Percentiles rank a stretch among this genome's conserved stretches.
Conservation (phyloP, 768 basidiomycete species). For the Cyclocybe aegerita region DNA sequence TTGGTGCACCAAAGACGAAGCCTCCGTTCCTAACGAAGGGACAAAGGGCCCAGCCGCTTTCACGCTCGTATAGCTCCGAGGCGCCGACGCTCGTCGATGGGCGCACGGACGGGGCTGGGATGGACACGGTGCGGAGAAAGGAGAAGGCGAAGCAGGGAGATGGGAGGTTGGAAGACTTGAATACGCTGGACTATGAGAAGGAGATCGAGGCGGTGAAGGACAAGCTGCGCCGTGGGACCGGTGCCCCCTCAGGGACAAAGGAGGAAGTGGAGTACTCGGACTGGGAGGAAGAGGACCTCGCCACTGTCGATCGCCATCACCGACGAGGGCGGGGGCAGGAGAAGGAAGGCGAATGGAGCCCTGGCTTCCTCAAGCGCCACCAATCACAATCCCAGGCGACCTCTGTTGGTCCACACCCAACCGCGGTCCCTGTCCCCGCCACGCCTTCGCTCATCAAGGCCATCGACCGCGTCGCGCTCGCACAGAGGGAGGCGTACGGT, state of each 20-base stretch:
- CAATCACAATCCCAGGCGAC: background rate
- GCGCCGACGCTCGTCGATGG: slow-evolving; percentile 29
- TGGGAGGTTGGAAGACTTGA: slow-evolving; percentile 1
- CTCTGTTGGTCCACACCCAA: background rate
- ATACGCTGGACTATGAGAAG: slow-evolving; percentile 35
- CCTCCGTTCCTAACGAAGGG: slow-evolving; percentile 1
- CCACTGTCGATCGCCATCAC: slow-evolving; percentile 13
- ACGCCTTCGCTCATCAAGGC: slow-evolving; percentile 67
- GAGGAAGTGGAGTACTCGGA: slow-evolving; percentile 38
- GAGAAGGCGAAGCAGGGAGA: slow-evolving; percentile 5
- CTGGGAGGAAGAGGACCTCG: slow-evolving; percentile 43
- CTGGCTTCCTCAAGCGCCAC: slow-evolving; percentile 48
- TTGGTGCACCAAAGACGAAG: slow-evolving; percentile 1
- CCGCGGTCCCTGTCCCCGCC: slow-evolving; percentile 45
- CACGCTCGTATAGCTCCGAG: slow-evolving; percentile 21
- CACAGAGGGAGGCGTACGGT: slow-evolving; percentile 52
- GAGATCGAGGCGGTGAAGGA: slow-evolving; percentile 39
- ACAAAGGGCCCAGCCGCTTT: slow-evolving; percentile 7
- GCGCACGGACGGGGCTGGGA: background rate
- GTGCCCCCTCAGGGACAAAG: background rate
- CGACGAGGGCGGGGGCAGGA: background rate
- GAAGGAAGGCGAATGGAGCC: slow-evolving; percentile 40
- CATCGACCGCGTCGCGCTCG: slow-evolving; percentile 56
- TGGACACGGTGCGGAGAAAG: background rate
- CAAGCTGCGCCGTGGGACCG: slow-evolving; percentile 11